These are phyloP conservation scores for Dendrobium huoshanense DNA, from an alignment of 106 monocot genomes.

Conservation along the genomic window DNA sequence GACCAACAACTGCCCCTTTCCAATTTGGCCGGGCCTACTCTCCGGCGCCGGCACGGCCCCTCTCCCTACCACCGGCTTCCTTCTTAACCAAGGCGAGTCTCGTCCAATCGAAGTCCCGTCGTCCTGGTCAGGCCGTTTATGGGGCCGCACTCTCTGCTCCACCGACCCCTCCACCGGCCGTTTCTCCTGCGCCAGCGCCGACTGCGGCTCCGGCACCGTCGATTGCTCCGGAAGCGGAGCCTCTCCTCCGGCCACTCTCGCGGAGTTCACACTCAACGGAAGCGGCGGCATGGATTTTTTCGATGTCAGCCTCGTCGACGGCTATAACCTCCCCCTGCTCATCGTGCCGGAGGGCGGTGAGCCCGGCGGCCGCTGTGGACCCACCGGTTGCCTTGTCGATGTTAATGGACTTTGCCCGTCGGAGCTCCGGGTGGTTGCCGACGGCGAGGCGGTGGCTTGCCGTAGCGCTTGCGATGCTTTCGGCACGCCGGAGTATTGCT, in stretches of 20 bases:
- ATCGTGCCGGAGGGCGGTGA: constrained; percentile 13
- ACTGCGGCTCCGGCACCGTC: constrained; percentile 32
- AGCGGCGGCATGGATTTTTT: constrained; percentile 38
- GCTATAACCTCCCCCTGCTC: constrained; percentile 46
- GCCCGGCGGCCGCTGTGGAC: constrained; percentile 6
- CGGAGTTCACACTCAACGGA: constrained; percentile 51
- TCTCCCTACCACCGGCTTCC: constrained; percentile 18
- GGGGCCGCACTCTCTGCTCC: constrained; percentile 24
- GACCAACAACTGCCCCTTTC: constrained; percentile 19
- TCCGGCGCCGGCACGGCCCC: constrained; percentile 23
- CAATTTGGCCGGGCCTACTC: constrained; percentile 20
- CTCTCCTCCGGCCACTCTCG: constrained; percentile 36
- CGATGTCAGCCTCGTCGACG: constrained; percentile 67
- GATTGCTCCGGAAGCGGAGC: constrained; percentile 39
- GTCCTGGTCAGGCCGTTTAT: constrained; percentile 25
- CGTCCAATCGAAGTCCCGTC: constrained; percentile 9
- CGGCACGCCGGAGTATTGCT: constrained; percentile 68
- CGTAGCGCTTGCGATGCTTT: constrained; percentile 74
- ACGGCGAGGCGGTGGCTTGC: constrained; percentile 34
- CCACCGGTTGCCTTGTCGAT: constrained; percentile 41
- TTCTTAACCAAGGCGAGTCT: constrained; percentile 6
- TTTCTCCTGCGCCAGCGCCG: constrained; percentile 37
- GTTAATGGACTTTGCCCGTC: constrained; percentile 35
- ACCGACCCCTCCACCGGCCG: constrained; percentile 7
- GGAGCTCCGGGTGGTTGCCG: constrained; percentile 18